Percentiles rank a stretch among this genome's conserved stretches.
phyloP scores from a whole-genome alignment of 192 early-diverging fungal species.

The Geranomyces michiganensis region DNA sequence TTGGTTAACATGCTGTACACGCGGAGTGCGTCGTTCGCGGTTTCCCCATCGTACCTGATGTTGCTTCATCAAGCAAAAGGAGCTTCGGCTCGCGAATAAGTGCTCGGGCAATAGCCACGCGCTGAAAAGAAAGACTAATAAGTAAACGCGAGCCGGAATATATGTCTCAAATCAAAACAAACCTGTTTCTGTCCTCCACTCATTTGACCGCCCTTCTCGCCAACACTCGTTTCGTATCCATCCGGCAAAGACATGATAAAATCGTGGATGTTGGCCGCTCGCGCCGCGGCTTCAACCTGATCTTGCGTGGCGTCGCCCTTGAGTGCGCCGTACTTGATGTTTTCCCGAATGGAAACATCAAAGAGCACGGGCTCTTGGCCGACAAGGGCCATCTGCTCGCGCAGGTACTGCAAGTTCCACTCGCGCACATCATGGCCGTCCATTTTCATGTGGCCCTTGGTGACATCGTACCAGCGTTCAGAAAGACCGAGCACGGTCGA shows the following conservation, averaged over 20 bases:
- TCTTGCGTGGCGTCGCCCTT: conserved; percentile 58
- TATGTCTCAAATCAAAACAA: too few species aligned
- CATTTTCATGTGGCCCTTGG: conserved; percentile 59
- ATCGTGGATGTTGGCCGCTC: conserved; percentile 70
- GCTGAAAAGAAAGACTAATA: too few species aligned
- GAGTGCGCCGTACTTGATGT: conserved; percentile 71
- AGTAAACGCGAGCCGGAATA: too few species aligned
- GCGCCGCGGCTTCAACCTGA: conserved; percentile 70
- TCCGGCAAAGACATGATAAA: conserved; percentile 72
- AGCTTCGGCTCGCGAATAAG: conserved; percentile 84
- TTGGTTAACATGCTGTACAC: conserved; percentile 49
- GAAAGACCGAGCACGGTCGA: conserved; percentile 60
- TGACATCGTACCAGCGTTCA: conserved; percentile 82
- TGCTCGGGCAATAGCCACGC: conserved; percentile 80
- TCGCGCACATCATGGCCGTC: conserved; percentile 48
- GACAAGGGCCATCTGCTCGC: conserved; percentile 80
- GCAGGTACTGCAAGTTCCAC: conserved; percentile 70
- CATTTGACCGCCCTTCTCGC: conserved; percentile 52
- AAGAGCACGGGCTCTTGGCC: conserved; percentile 93
- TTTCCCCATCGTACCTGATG: conserved; percentile 29
- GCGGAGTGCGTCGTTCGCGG: conserved; percentile 26
- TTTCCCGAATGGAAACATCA: conserved; percentile 84
- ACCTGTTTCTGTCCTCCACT: conserved; percentile 58
- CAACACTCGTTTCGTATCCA: conserved; percentile 69
- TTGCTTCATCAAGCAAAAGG: conserved; percentile 86